phyloP scores from a whole-genome alignment of 1,284 basidiomycete species.

The Trichosporon asahii region DNA sequence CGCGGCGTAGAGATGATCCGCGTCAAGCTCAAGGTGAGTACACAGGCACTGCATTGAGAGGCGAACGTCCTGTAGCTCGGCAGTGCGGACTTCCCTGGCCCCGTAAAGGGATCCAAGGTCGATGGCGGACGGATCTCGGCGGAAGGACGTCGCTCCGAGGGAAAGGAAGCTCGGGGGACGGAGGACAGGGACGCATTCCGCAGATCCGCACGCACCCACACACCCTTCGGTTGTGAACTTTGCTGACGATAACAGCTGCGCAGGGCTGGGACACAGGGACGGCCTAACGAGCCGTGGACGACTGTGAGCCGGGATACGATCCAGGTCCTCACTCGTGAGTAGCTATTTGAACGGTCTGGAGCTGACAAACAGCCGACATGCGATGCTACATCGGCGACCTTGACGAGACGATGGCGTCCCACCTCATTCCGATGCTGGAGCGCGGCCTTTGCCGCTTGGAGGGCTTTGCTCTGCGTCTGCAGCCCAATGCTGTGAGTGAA shows the following conservation, averaged over 20 bases:
- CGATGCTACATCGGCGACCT: constrained; percentile 74
- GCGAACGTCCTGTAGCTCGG: too few relatives aligned
- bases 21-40: constrained; percentile 62
- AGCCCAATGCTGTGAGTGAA: constrained; percentile 47
- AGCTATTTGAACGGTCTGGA: constrained; percentile 4
- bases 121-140: too few relatives aligned
- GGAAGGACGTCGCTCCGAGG: neutral
- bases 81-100: too few relatives aligned
- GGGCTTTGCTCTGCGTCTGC: constrained; percentile 55
- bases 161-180: neutral
- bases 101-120: too few relatives aligned
- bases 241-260: constrained; percentile 32
- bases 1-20: constrained; percentile 65
- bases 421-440: constrained; percentile 72
- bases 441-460: constrained; percentile 81
- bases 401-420: constrained; percentile 72
- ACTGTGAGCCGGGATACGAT: constrained; percentile 66
- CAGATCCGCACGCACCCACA: constrained; percentile 1
- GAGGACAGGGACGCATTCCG: neutral
- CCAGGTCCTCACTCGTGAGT: constrained; percentile 68
- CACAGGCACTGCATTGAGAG: neutral
- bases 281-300: constrained; percentile 56
- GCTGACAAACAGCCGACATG: constrained; percentile 28
- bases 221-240: neutral
- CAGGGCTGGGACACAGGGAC: constrained; percentile 54